Conservation (phyloP, 345 rosid species). For the Eucalyptus cloeziana region DNA sequence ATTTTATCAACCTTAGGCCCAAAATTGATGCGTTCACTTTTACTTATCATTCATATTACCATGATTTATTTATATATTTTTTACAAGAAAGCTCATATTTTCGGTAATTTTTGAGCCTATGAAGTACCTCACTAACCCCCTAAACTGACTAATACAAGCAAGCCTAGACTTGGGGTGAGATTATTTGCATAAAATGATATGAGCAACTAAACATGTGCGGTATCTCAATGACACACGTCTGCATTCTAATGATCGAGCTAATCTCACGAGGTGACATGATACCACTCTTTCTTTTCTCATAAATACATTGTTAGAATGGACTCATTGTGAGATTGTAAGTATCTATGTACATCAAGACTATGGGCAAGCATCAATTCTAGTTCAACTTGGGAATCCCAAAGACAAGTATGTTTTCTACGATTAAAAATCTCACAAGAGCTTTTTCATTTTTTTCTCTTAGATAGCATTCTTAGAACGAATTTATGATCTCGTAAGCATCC, state of each 20-base stretch:
- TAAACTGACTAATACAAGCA: background rate
- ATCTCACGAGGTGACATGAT: background rate
- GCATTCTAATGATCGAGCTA: background rate
- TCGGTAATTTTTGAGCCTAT: background rate
- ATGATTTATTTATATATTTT: background rate
- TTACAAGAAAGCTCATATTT: background rate
- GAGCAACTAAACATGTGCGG: background rate
- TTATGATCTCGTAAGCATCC: background rate
- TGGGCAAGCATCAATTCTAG: background rate
- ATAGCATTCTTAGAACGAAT: background rate
- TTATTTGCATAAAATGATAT: background rate
- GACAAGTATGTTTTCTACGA: background rate
- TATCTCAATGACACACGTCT: background rate
- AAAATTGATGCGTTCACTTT: background rate
- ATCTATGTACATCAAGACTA: background rate
- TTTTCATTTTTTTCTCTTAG: background rate
- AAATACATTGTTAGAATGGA: background rate
- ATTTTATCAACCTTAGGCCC: background rate
- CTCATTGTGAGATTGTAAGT: background rate
- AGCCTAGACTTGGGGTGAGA: background rate
- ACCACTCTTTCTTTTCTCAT: background rate
- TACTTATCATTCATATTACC: background rate
- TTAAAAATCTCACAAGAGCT: background rate
- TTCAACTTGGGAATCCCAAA: background rate
- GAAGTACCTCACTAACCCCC: background rate